Evolutionary conservation across 2,329 filamentous ascomycete genomes (phyloP).

Genomic region (Pestalotiopsis sp.): DNA sequence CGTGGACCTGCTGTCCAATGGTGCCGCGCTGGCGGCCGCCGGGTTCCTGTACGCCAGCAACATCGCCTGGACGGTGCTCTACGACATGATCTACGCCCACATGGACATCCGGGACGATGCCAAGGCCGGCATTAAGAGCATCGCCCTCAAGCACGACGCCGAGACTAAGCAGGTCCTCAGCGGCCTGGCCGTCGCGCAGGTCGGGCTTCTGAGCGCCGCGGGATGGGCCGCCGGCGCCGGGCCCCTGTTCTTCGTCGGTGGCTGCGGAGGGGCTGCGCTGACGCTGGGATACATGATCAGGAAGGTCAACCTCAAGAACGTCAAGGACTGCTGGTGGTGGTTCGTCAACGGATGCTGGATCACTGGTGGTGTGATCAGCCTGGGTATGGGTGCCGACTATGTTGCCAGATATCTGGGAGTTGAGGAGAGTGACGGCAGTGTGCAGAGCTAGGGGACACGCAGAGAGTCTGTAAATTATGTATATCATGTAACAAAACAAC

Average conservation of each 20-base stretch:
- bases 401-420: conserved; percentile 47
- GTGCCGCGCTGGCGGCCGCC: conserved; percentile 65
- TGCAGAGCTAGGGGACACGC: not conserved
- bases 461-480: not conserved
- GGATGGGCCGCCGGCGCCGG: conserved; percentile 70
- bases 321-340: conserved; percentile 77
- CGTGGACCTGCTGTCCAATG: conserved; percentile 70
- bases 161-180: conserved; percentile 77
- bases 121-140: conserved; percentile 87
- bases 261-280: conserved; percentile 65
- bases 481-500: not conserved
- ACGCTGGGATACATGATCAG: conserved; percentile 69
- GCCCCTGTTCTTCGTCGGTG: conserved; percentile 68
- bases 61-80: conserved; percentile 83
- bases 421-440: conserved; percentile 22
- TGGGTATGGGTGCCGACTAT: conserved; percentile 64
- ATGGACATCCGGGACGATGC: conserved; percentile 88
- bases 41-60: conserved; percentile 76
- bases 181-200: conserved; percentile 69
- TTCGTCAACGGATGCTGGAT: conserved; percentile 73
- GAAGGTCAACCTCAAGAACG: conserved; percentile 65
- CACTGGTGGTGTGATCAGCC: conserved; percentile 64
- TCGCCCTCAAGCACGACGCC: conserved; percentile 76
- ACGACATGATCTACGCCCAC: conserved; percentile 93
- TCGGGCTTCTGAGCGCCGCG: conserved; percentile 70